Evolutionary conservation across 768 basidiomycete species (phyloP).

Genomic region (Sistotremastrum suecicum): DNA sequence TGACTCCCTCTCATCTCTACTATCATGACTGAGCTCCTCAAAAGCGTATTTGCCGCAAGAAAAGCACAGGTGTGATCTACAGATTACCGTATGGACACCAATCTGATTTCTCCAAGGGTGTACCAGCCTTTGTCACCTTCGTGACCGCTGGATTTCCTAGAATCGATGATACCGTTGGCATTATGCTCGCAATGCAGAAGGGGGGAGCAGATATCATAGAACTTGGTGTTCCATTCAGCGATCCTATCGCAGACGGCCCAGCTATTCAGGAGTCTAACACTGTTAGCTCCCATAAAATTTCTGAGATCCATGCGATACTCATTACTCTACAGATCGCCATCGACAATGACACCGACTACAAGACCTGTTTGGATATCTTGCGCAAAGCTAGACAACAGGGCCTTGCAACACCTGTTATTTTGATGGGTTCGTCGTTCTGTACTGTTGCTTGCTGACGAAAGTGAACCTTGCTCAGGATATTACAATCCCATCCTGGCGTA

Average conservation of each 20-base stretch:
- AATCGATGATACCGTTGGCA: conserved; percentile 64
- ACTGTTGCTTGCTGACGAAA: conserved; percentile 1
- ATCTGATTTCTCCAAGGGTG: conserved; percentile 23
- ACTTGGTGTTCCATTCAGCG: conserved; percentile 89
- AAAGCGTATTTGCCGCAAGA: conserved; percentile 22
- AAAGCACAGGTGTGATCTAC: conserved; percentile 10
- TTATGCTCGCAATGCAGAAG: conserved; percentile 82
- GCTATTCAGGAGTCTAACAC: conserved; percentile 88
- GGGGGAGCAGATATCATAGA: conserved; percentile 94
- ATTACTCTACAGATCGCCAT: conserved; percentile 54
- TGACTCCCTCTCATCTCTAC: neutral
- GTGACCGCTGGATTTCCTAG: conserved; percentile 90
- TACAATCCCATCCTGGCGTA: conserved; percentile 95
- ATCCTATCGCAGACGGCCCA: conserved; percentile 92
- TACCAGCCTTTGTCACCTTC: conserved; percentile 68
- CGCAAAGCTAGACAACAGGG: conserved; percentile 71
- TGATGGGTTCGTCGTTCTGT: conserved; percentile 59
- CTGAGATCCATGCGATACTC: neutral
- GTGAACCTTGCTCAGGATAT: conserved; percentile 47
- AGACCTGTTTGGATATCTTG: conserved; percentile 57
- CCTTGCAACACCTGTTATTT: conserved; percentile 71
- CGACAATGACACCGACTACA: conserved; percentile 65
- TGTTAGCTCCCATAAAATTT: conserved; percentile 23
- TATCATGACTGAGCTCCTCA: conserved; percentile 22
- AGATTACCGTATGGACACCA: neutral